Base-by-base conservation (phyloP, 331 rosid genomes). In the Stylosanthes scabra region DNA sequence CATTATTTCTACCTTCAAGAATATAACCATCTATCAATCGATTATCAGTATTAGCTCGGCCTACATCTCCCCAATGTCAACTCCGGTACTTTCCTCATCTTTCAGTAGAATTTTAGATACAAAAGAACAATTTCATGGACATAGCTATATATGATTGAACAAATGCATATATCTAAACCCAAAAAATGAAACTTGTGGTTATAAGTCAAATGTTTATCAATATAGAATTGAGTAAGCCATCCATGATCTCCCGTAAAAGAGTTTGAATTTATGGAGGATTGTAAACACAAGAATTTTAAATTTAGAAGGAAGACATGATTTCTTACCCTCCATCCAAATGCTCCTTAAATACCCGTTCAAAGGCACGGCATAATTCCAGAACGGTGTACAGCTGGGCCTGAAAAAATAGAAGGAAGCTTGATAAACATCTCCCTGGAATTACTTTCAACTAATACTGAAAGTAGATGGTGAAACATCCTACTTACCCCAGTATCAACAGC, bases 241-340 rank as follows among this genome's bases (percentile, higher is more conserved):
- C 5, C 5, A 27, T 28, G 5, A 25, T 60, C 8, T 27, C 52
- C 51, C 7, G 3, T 50, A 49, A 20, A 20, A 39, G 39, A 20
- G 41, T 62, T 14, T 39, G 34, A 39, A 62, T 62, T 5, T 4
- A 44, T 1, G 3, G 16, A 63, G 44, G 14, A 63, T n/a, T 16
- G 44, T 16, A 41, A 41, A 31, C 10, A 3, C 2, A 50, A 73
- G 37, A 31, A 31, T 31, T 31, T 31, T 31, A 31, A 5, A 31
- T 3, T 3, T 31, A 31, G 3, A 50, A 61, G 45, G 5, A 49
- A 14, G 13, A 20, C 39, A 55, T 12, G n/a, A 31, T 68, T 45
- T 57, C 81, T 87, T 84, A 84, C 93, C 96, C 91, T 81, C 97
- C 96, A 49, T 89, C 90, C 61, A 91, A 83, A 85, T 91, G 93